phyloP scores from a whole-genome alignment of 257 asterid species.

The Leonotis leonurus region DNA sequence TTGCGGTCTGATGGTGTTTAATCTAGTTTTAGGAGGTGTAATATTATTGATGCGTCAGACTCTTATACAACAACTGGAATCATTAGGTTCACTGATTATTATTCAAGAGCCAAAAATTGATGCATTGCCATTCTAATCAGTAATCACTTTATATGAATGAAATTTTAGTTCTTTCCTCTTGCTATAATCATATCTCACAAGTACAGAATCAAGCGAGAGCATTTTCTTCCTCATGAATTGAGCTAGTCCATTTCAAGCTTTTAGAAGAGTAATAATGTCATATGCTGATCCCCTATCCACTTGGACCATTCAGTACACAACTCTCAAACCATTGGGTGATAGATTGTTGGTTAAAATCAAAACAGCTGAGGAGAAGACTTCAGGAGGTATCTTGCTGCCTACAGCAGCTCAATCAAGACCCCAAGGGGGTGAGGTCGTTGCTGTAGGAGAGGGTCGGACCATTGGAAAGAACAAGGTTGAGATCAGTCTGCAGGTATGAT shows the following conservation, averaged over 20 bases:
- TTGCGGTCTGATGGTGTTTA: background rate
- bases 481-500: constrained; percentile 57
- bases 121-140: background rate
- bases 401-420: constrained; percentile 60
- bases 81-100: too few species aligned
- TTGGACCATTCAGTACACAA: constrained; percentile 58
- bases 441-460: constrained; percentile 89
- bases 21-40: background rate
- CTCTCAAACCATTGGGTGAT: constrained; percentile 92
- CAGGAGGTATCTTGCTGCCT: constrained; percentile 89
- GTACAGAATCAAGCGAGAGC: background rate
- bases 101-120: background rate
- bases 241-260: background rate
- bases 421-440: constrained; percentile 93
- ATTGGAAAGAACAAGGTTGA: constrained; percentile 74
- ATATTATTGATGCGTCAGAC: background rate
- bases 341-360: constrained; percentile 79
- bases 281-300: background rate
- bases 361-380: constrained; percentile 72
- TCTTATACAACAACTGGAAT: background rate
- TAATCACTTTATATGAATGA: background rate
- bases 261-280: background rate
- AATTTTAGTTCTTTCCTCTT: background rate
- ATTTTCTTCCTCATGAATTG: background rate
- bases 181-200: background rate